Base-by-base conservation (phyloP, 306 rosid genomes). In the Prunus mume region DNA sequence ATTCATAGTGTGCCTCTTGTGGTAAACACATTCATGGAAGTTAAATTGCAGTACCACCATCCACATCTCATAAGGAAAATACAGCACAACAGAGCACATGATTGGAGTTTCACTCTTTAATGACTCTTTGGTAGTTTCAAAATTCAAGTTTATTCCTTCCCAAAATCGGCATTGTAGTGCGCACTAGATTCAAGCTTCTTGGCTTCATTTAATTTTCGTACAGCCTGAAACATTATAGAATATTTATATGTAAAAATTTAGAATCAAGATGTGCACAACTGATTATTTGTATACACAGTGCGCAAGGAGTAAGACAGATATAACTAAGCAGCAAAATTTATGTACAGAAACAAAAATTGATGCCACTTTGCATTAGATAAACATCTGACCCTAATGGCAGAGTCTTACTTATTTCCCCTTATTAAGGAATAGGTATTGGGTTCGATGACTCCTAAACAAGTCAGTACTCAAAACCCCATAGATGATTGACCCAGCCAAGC, bases 121-220 rank as follows among this genome's bases (percentile, higher is more conserved):
- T 14, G 57, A 68, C 25, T 67, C 66, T 47, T 54, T 0, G 10
- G 19, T 14, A 10, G 6, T 27, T 60, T 25, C 65, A 60, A 25
- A 25, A 15, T 17, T 50, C 54, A 43, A 11, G 19, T 15, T 74
- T 77, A 90, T 1, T 92, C 97, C 79, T 95, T 95, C 32, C 97
- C 97, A 55, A 95, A 95, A 78, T 91, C 97, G 25, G 96, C 78
- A 52, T 30, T 95, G 78, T 95, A 95, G 81, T 85, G 99, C 10
- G 98, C 86, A 34, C 89, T 92, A 19, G 96, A 85, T 78, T 89
- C 98, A 56, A 95, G 97, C 76, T 91, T 93, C 91, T 91, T 93
- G 41, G 89, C 96, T 65, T 91, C 93, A 4, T 81, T 88, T 72
- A 88, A 34, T 80, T 89, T 91, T 12, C 96, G 79, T 3, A 88